Conservation (phyloP, 768 basidiomycete genomes). For the Jaapia argillacea region DNA sequence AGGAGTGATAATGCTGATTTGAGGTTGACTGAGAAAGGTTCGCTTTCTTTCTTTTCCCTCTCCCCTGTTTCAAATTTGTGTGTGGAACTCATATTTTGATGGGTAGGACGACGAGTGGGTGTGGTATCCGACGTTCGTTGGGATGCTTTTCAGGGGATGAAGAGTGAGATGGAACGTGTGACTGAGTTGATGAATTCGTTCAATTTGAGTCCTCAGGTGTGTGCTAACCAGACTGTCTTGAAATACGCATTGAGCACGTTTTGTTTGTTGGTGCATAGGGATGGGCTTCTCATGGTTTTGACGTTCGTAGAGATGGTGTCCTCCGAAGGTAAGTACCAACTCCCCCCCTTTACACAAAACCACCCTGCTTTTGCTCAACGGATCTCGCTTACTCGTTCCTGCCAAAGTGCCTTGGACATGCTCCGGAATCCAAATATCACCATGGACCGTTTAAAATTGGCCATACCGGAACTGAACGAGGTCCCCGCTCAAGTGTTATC, state of each 20-base stretch:
- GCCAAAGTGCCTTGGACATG: constrained; percentile 71
- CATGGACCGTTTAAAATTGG: constrained; percentile 26
- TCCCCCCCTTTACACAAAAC: background rate
- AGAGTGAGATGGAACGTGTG: constrained; percentile 23
- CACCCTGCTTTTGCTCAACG: too few relatives aligned
- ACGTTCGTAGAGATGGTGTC: constrained; percentile 30
- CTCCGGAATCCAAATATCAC: constrained; percentile 50
- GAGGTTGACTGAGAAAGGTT: constrained; percentile 71
- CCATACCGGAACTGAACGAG: constrained; percentile 39
- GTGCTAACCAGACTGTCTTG: constrained; percentile 3
- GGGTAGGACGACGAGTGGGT: too few relatives aligned
- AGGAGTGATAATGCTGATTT: constrained; percentile 86
- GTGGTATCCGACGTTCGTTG: constrained; percentile 35
- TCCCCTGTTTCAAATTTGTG: too few relatives aligned
- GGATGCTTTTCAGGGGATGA: constrained; percentile 23
- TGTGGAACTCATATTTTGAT: background rate
- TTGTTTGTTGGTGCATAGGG: constrained; percentile 20
- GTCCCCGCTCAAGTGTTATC: constrained; percentile 42
- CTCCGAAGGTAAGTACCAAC: constrained; percentile 26
- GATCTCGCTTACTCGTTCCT: too few relatives aligned
- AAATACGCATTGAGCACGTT: background rate
- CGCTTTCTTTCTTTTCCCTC: constrained; percentile 9
- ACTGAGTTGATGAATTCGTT: constrained; percentile 23
- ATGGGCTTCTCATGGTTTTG: constrained; percentile 33
- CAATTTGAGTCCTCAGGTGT: constrained; percentile 32